Evolutionary conservation across 768 basidiomycete genomes (phyloP).

Genomic region (Tulasnella sp.): DNA sequence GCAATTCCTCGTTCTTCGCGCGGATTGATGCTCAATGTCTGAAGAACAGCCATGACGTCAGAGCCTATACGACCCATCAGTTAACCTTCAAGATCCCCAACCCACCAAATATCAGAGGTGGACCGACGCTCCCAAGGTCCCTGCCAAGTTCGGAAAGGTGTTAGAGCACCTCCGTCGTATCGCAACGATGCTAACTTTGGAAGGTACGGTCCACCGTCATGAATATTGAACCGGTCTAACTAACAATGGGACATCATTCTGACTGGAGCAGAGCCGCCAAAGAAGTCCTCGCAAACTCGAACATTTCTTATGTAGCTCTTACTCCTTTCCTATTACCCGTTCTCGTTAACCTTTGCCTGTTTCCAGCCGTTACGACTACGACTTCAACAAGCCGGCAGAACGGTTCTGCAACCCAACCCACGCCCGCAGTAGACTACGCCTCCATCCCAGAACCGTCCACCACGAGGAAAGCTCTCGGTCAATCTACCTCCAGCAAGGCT

Average conservation of each 20-base stretch:
- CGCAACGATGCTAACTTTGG: constrained; percentile 15
- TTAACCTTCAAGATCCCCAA: no score
- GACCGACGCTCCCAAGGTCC: constrained; percentile 1
- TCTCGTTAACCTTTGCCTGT: not conserved
- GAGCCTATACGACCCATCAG: no score
- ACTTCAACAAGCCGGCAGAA: not conserved
- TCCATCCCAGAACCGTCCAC: constrained; percentile 10
- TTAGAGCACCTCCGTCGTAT: constrained; percentile 7
- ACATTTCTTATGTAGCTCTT: not conserved
- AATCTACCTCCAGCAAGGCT: not conserved
- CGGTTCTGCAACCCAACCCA: not conserved
- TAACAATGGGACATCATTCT: not conserved
- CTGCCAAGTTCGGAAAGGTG: not conserved
- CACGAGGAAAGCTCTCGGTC: not conserved
- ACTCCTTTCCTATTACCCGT: not conserved
- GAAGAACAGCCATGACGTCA: no score
- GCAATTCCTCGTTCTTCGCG: no score
- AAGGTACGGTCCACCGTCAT: not conserved
- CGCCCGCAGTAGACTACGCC: constrained; percentile 9
- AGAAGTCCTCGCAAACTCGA: not conserved
- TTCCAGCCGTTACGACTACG: not conserved
- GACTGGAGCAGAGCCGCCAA: not conserved
- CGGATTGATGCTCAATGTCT: no score
- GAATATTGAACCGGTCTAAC: not conserved
- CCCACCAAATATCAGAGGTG: not conserved